Evolutionary conservation across 2,329 filamentous ascomycete genomes (phyloP), one percentile per base, ranked within the genome.

Genomic region (Colletotrichum sp.): DNA sequence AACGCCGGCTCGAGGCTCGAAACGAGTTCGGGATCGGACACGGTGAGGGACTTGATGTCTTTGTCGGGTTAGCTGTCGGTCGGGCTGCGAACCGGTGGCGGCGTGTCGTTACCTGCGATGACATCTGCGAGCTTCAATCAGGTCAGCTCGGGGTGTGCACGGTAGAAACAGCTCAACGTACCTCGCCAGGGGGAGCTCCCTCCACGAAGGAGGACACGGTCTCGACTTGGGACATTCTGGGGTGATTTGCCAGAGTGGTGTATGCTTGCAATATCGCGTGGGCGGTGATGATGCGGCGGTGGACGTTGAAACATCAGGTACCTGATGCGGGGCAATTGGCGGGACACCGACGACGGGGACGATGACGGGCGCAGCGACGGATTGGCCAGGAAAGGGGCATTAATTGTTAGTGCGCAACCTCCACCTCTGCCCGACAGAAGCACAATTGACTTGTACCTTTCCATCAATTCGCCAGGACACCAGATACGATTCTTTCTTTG

Each of bases 141-240:
- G 12, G 75, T 81, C 68, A 80, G 80, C 70, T 68, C 73, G 66
- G 67, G 79, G 77, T 61, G 18, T 39, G 72, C 32, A 74, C 72
- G 76, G 75, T 16, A 66, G 65, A 57, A 57, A 71, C 28, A 48
- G 71, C 78, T 77, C 78, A 78, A 84, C 87, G 81, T 92, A 98
- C 96, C 94, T 99, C 97, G 89, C 97, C 97, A 26, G 97, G 97
- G 64, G 97, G 97, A 81, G 97, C 96, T 83, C 95, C 95, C 88
- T 98, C 93, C 79, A 99, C 93, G 85, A 99, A 99, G 68, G 96
- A 93, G 79, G 96, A 94, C 79, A 95, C 89, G 72, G 93, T 92
- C 77, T 91, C 89, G 78, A 92, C 80, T 72, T 87, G 84, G 71
- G 74, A 76, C 74, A 76, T 75, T 55, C 18, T 68, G 83, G 87